Evolutionary conservation across 768 basidiomycete genomes (phyloP), one percentile per base, ranked within the genome.

Genomic region (Zangia roseola): DNA sequence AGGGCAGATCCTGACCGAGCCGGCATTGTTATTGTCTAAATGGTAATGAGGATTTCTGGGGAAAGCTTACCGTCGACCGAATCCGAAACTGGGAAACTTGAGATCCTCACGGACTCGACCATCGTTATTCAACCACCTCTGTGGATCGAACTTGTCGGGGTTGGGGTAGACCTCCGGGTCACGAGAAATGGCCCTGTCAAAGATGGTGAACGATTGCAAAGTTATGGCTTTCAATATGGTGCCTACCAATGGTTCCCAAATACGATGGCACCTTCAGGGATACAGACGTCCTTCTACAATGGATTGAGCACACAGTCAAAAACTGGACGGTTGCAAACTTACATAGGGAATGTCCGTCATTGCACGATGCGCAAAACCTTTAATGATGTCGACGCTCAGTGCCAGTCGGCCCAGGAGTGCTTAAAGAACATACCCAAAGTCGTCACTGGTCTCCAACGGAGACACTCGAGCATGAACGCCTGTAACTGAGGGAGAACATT

Each of bases 261-360:
- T 4, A 72, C 70, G 24, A 64, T 62, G 10, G 71, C 67, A 5
- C 71, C 70, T 24, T 64, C 40, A 12, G 70, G 71, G 21, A 73
- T 71, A 45, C 71, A 64, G 28, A 64, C 62, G 34, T 48, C 61
- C 13, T 65, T 63, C 62, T 81, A 48, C 6, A 19, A 55, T 13
- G 31, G 43, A 17, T 12, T 61, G 9, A 56, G 48, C 6, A 53
- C 31, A 33, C 6, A 14, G 14, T 12, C 12, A 28, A 25, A n/a
- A 19, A 37, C 17, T 9, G 7, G 26, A 6, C 6, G 16, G 8
- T 3, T 6, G 13, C 16, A 39, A 40, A 65, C 65, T 54, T 43
- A 82, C 83, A 73, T 82, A 88, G 20, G 79, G 59, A 23, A 89
- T 78, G 43, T 88, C 84, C 47, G 77, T 77, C 2, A 79, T 81